Evolutionary conservation across 2,329 filamentous ascomycete genomes (phyloP).

Genomic region (Aureobasidium sp.): DNA sequence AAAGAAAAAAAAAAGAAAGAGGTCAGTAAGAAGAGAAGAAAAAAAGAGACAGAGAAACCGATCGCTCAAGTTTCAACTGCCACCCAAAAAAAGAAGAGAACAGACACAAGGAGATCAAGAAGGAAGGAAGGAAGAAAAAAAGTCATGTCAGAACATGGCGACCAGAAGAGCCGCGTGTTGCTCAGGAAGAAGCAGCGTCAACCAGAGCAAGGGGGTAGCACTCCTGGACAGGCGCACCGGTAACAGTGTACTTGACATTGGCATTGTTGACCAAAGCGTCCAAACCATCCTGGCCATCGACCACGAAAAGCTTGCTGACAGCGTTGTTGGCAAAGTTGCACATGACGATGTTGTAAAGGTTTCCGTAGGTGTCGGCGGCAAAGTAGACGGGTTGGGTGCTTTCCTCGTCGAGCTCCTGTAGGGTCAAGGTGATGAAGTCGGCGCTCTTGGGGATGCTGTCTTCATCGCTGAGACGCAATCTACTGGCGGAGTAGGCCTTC

Average conservation of each 20-base stretch:
- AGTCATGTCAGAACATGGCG: neutral
- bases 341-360: neutral
- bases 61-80: no score
- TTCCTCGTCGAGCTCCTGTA: neutral
- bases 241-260: constrained; percentile 1
- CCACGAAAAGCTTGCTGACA: constrained; percentile 4
- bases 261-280: neutral
- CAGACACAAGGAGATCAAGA: neutral
- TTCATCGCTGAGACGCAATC: neutral
- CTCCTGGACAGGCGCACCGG: neutral
- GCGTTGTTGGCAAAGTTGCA: constrained; percentile 5
- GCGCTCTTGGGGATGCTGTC: neutral
- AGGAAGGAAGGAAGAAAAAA: neutral
- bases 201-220: neutral
- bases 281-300: neutral
- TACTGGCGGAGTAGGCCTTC: constrained; percentile 5
- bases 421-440: neutral
- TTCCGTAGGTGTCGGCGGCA: neutral
- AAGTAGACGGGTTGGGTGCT: neutral
- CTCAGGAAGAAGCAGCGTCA: neutral
- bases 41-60: no score
- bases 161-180: neutral
- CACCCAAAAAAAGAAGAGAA: neutral
- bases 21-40: no score
- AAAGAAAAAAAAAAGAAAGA: no score